phyloP scores from a whole-genome alignment of 441 rosid species.

The Croton laevigatus region DNA sequence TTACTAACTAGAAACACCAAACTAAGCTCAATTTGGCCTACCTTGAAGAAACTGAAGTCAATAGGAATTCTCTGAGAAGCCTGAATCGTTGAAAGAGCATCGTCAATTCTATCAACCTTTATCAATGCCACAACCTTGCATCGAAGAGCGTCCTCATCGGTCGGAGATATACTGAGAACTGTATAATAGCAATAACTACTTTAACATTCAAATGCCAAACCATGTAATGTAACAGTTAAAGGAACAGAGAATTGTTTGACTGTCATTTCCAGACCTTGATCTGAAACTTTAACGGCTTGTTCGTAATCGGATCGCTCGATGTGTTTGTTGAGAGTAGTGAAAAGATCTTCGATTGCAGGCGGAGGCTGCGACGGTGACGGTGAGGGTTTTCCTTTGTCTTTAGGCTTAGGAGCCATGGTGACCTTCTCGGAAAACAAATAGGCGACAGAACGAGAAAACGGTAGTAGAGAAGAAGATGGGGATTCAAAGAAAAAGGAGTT shows the following conservation, averaged over 20 bases:
- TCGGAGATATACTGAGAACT: conserved; percentile 55
- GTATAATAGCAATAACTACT: conserved; percentile 14
- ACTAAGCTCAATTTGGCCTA: conserved; percentile 16
- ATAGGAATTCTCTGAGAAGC: conserved; percentile 38
- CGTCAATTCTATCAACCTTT: conserved; percentile 57
- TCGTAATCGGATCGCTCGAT: conserved; percentile 61
- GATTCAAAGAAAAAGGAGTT: not conserved
- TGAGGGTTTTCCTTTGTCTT: conserved; percentile 49
- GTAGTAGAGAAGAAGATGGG: not conserved
- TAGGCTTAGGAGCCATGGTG: conserved; percentile 72
- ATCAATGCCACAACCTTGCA: conserved; percentile 87
- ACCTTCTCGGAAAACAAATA: conserved; percentile 18
- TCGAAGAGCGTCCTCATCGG: conserved; percentile 77
- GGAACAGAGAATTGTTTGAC: not conserved
- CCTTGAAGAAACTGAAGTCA: conserved; percentile 74
- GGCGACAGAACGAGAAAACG: not conserved
- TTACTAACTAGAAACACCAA: not conserved
- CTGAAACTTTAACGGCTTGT: conserved; percentile 67
- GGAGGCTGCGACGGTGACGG: conserved; percentile 55
- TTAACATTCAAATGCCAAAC: not conserved
- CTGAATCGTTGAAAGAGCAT: conserved; percentile 57
- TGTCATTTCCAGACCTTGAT: conserved; percentile 45
- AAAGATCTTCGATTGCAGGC: conserved; percentile 81
- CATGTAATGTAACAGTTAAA: not conserved
- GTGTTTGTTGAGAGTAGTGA: conserved; percentile 62